Conservation (phyloP, 352 stramenopile genomes). For the Phytophthora tubulina region DNA sequence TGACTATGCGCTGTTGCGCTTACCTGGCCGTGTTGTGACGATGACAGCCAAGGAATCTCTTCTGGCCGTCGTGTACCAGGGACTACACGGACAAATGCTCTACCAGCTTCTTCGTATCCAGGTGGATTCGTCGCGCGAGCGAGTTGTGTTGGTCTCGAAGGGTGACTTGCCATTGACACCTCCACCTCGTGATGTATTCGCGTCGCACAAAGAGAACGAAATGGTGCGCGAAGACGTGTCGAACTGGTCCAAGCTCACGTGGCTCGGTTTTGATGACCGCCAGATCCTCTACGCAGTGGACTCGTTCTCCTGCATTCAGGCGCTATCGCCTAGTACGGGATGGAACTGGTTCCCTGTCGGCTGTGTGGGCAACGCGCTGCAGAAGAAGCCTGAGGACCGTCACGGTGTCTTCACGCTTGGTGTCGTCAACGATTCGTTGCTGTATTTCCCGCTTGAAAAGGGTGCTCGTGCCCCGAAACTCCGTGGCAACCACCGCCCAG, state of each 20-base stretch:
- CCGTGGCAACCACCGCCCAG: constrained; percentile 75
- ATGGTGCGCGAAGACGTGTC: constrained; percentile 44
- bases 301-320: constrained; percentile 71
- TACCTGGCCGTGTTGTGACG: constrained; percentile 76
- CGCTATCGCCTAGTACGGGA: constrained; percentile 58
- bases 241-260: constrained; percentile 71
- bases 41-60: constrained; percentile 67
- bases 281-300: constrained; percentile 79
- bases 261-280: constrained; percentile 84
- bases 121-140: constrained; percentile 48
- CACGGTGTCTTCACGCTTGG: constrained; percentile 73
- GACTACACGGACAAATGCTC: constrained; percentile 50
- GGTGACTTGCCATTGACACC: constrained; percentile 69
- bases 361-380: constrained; percentile 66
- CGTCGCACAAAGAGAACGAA: constrained; percentile 77
- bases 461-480: constrained; percentile 55
- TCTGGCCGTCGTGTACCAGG: constrained; percentile 79
- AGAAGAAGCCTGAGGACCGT: constrained; percentile 69
- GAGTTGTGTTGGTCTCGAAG: constrained; percentile 57
- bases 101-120: constrained; percentile 69
- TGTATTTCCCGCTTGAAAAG: constrained; percentile 79
- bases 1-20: constrained; percentile 65
- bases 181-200: constrained; percentile 69
- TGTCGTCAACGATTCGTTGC: constrained; percentile 74
- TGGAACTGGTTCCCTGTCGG: constrained; percentile 83